A percentile compares a stretch with the other conserved stretches of the same genome.
Evolutionary conservation across 306 rosid species (phyloP).

Genomic region (Vigna radiata): DNA sequence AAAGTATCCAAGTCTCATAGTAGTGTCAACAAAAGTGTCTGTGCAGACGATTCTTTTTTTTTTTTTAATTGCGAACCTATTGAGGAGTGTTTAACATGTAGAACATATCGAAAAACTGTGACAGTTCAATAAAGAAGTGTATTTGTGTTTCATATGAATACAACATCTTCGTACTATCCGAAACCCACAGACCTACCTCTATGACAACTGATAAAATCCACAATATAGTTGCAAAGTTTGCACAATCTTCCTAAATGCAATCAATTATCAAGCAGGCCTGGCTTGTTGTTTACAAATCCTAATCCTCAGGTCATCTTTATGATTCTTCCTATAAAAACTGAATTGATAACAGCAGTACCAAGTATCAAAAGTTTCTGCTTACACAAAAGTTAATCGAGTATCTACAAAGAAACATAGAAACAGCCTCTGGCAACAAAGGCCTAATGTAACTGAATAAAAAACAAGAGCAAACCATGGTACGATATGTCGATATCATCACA

Average conservation of each 20-base stretch:
- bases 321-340: constrained; percentile 17
- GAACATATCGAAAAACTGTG: background rate
- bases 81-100: background rate
- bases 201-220: constrained; percentile 27
- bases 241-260: constrained; percentile 16
- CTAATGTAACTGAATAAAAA: constrained; percentile 4
- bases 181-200: constrained; percentile 9
- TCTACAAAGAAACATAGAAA: background rate
- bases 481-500: constrained; percentile 2
- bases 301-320: constrained; percentile 8
- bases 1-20: background rate
- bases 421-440: background rate
- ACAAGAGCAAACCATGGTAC: background rate
- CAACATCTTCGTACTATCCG: constrained; percentile 15
- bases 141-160: background rate
- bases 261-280: constrained; percentile 10
- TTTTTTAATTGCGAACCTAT: background rate
- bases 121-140: background rate
- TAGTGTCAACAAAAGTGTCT: background rate
- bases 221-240: constrained; percentile 22
- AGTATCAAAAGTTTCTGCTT: constrained; percentile 10
- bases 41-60: background rate
- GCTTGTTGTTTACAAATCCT: constrained; percentile 1
- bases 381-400: background rate
- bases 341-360: background rate